phyloP scores from a whole-genome alignment of 1,139 yeast genomes.

The Pichia sp. region DNA sequence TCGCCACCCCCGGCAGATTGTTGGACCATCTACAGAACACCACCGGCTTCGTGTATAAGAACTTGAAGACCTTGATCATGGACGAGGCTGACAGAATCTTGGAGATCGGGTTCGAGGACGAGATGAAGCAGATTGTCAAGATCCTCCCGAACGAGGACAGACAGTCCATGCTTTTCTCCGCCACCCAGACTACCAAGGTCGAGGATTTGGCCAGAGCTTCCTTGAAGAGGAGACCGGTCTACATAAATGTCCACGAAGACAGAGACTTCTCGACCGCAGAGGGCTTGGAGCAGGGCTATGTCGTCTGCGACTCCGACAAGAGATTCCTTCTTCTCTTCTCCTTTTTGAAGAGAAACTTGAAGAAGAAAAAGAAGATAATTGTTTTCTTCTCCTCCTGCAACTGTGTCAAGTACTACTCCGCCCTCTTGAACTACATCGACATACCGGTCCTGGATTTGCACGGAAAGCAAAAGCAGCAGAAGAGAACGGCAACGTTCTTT shows the following conservation, averaged over 20 bases:
- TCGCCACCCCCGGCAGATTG: slow-evolving; percentile 97
- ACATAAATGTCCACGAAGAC: slow-evolving; percentile 88
- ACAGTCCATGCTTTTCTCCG: slow-evolving; percentile 95
- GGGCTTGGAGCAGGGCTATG: slow-evolving; percentile 97
- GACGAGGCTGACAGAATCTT: slow-evolving; percentile 97
- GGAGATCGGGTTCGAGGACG: slow-evolving; percentile 97
- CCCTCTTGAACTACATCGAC: slow-evolving; percentile 88
- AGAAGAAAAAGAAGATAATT: slow-evolving; percentile 90
- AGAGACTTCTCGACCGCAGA: slow-evolving; percentile 86
- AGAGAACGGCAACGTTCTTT: slow-evolving; percentile 94
- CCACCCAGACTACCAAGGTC: slow-evolving; percentile 97
- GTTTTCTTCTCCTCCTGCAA: slow-evolving; percentile 95
- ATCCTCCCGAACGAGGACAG: slow-evolving; percentile 91
- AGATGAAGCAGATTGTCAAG: slow-evolving; percentile 94
- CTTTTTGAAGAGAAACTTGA: slow-evolving; percentile 83
- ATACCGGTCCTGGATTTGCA: slow-evolving; percentile 93
- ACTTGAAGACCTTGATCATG: slow-evolving; percentile 85
- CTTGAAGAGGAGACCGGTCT: slow-evolving; percentile 89
- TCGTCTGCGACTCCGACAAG: slow-evolving; percentile 93
- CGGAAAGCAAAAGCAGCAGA: slow-evolving; percentile 98
- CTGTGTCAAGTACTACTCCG: slow-evolving; percentile 94
- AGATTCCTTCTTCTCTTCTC: slow-evolving; percentile 86
- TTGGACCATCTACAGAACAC: slow-evolving; percentile 96
- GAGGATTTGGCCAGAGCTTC: slow-evolving; percentile 97
- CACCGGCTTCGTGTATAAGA: slow-evolving; percentile 87